These are phyloP conservation scores for Ogataea allantospora DNA, from an alignment of 805 yeast genomes.

Conservation along the genomic window DNA sequence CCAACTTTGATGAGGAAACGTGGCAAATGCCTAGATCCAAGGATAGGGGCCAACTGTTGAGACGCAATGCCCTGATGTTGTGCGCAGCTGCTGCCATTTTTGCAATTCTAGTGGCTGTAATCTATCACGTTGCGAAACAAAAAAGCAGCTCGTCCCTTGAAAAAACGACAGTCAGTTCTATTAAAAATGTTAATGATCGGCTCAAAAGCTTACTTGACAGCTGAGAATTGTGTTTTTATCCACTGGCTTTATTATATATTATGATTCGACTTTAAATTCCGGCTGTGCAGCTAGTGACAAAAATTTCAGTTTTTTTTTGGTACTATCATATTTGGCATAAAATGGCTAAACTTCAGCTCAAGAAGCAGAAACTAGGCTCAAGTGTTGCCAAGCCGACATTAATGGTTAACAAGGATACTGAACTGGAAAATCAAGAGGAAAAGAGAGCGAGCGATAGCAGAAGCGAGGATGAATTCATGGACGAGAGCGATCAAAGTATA, in stretches of 20 bases:
- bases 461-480: neutral
- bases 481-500: neutral
- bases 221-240: constrained; percentile 1
- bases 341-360: constrained; percentile 1
- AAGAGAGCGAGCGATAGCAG: neutral
- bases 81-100: constrained; percentile 1
- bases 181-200: constrained; percentile 2
- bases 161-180: constrained; percentile 1
- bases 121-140: constrained; percentile 2
- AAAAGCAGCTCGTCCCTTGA: constrained; percentile 1
- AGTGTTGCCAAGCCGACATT: constrained; percentile 36
- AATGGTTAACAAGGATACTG: constrained; percentile 44
- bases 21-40: constrained; percentile 8
- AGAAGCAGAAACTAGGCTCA: constrained; percentile 56
- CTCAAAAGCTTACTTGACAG: constrained; percentile 3
- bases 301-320: constrained; percentile 2
- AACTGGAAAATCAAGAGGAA: constrained; percentile 38
- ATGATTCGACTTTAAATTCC: neutral
- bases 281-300: neutral
- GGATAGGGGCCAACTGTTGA: constrained; percentile 1
- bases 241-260: neutral
- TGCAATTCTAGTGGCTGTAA: constrained; percentile 4
- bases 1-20: constrained; percentile 1
- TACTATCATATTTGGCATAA: neutral
- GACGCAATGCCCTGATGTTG: constrained; percentile 2